Evolutionary conservation across 306 rosid genomes (phyloP).

Genomic region (Cercis canadensis): DNA sequence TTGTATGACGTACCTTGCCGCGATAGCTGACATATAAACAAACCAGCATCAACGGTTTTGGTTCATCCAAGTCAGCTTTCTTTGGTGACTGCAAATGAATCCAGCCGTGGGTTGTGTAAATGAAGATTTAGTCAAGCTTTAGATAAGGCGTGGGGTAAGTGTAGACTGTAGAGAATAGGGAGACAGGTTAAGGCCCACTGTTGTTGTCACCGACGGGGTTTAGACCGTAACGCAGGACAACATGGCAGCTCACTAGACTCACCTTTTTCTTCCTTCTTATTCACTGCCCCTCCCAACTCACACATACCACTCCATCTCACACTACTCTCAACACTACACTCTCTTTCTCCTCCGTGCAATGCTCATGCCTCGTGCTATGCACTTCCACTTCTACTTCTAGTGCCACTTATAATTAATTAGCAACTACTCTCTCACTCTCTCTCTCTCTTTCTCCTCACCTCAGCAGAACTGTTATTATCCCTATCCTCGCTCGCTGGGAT

Average conservation of each 20-base stretch:
- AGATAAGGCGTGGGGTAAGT: slow-evolving; percentile 39
- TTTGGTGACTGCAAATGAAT: neutral
- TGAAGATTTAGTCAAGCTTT: slow-evolving; percentile 47
- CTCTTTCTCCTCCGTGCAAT: neutral
- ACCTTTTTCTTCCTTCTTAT: slow-evolving; percentile 65
- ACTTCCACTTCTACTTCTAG: neutral
- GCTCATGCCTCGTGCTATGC: neutral
- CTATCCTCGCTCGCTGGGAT: neutral
- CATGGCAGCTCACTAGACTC: slow-evolving; percentile 6
- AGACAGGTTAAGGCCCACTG: slow-evolving; percentile 52
- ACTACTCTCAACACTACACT: neutral
- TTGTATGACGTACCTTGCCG: slow-evolving; percentile 42
- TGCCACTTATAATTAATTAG: neutral
- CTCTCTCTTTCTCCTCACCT: too few relatives aligned
- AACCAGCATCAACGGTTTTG: slow-evolving; percentile 44
- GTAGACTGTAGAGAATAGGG: slow-evolving; percentile 7
- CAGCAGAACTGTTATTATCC: too few relatives aligned
- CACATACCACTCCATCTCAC: slow-evolving; percentile 15
- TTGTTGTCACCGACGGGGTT: slow-evolving; percentile 62
- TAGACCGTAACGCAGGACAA: too few relatives aligned
- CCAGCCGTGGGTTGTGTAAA: slow-evolving; percentile 42
- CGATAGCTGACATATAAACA: slow-evolving; percentile 30
- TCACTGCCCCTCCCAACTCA: slow-evolving; percentile 54
- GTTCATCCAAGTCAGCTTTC: slow-evolving; percentile 18
- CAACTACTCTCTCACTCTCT: neutral